These are phyloP conservation scores for Carex pumila DNA, from an alignment of 176 grass and related monocot genomes.

Conservation along the genomic window DNA sequence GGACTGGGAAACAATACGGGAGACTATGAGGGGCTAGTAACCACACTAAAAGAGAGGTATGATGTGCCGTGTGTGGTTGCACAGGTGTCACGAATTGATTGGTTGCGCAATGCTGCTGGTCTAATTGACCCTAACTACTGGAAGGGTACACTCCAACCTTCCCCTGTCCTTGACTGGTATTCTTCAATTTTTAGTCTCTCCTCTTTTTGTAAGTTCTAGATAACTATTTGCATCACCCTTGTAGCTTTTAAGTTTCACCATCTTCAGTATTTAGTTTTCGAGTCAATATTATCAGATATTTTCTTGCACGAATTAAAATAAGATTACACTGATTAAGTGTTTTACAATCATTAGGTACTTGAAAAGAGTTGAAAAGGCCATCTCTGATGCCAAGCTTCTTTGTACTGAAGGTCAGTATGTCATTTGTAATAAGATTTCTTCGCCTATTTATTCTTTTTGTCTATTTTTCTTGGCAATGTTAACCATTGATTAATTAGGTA, in stretches of 20 bases:
- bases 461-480: neutral
- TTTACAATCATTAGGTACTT: constrained; percentile 50
- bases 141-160: constrained; percentile 63
- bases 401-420: constrained; percentile 24
- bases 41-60: constrained; percentile 52
- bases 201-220: neutral
- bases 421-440: neutral
- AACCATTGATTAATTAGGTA: neutral
- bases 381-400: constrained; percentile 51
- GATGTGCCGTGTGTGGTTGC: constrained; percentile 64
- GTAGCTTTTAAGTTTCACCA: neutral
- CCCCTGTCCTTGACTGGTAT: constrained; percentile 76
- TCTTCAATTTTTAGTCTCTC: neutral
- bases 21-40: constrained; percentile 54
- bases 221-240: neutral
- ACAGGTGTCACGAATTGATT: constrained; percentile 59
- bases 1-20: constrained; percentile 87
- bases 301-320: neutral
- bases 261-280: neutral
- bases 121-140: constrained; percentile 71
- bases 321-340: neutral
- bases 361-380: constrained; percentile 51
- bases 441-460: neutral
- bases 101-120: constrained; percentile 83
- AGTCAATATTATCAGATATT: neutral